Evolutionary conservation across 371 early-diverging fungal genomes (phyloP).

Genomic region (Mucor plumbeus): DNA sequence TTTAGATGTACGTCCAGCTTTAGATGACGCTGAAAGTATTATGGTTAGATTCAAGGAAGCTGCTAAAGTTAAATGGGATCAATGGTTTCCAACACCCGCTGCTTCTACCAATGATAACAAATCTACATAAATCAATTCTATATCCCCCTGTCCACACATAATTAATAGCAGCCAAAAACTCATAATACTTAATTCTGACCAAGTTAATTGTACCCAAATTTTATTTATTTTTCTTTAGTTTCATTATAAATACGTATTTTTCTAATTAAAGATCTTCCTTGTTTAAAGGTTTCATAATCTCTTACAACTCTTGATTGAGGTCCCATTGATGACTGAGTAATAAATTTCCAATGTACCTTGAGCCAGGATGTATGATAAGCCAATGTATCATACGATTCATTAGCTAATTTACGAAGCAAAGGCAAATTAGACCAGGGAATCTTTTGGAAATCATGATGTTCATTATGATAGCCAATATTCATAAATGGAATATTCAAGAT

Average conservation of each 20-base stretch:
- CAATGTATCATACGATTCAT: constrained; percentile 89
- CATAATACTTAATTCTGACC: no score
- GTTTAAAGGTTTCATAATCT: constrained; percentile 71
- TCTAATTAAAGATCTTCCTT: constrained; percentile 58
- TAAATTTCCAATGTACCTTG: constrained; percentile 81
- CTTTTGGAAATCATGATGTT: constrained; percentile 96
- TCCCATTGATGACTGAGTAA: constrained; percentile 72
- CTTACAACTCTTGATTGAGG: constrained; percentile 87
- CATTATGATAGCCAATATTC: constrained; percentile 96
- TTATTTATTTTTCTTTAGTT: constrained; percentile 3
- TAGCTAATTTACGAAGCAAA: constrained; percentile 75
- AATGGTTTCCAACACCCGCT: constrained; percentile 41
- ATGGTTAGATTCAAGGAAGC: constrained; percentile 67
- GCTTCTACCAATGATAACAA: neutral
- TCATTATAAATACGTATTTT: constrained; percentile 36
- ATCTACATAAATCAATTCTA: neutral
- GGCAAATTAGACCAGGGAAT: constrained; percentile 93
- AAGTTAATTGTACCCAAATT: neutral
- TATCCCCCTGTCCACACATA: neutral
- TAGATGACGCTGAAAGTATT: constrained; percentile 70
- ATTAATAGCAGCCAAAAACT: no score
- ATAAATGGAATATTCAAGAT: constrained; percentile 81
- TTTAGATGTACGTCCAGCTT: constrained; percentile 83
- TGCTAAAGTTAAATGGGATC: constrained; percentile 45
- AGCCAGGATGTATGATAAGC: constrained; percentile 90